Conservation (phyloP, 495 filamentous ascomycete species). For the Daldinia bambusicola region DNA sequence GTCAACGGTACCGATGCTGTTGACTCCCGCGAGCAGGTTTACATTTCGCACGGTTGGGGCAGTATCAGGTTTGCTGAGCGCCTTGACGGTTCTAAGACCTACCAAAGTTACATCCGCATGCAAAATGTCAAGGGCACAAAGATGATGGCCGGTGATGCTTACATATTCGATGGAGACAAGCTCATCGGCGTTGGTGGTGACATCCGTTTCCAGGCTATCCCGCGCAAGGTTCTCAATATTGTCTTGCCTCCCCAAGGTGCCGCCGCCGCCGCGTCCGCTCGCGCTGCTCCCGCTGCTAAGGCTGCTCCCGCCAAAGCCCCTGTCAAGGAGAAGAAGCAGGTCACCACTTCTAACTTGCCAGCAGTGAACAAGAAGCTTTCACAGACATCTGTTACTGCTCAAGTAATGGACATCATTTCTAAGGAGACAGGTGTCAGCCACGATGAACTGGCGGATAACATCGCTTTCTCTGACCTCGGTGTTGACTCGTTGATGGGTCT, state of each 20-base stretch:
- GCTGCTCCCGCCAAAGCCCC: conserved; percentile 54
- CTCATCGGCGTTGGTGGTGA: conserved; percentile 64
- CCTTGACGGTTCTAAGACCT: conserved; percentile 70
- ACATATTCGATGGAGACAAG: conserved; percentile 71
- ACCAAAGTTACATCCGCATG: conserved; percentile 78
- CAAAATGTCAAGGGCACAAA: conserved; percentile 62
- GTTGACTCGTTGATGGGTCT: conserved; percentile 71
- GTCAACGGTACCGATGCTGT: conserved; percentile 80
- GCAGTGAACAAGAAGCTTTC: conserved; percentile 55
- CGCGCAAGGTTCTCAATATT: conserved; percentile 72
- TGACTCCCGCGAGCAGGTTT: conserved; percentile 75
- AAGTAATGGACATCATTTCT: conserved; percentile 71
- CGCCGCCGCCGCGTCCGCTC: conserved; percentile 43
- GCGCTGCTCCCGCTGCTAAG: conserved; percentile 54
- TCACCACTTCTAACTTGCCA: conserved; percentile 55
- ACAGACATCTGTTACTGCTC: conserved; percentile 50
- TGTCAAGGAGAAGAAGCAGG: conserved; percentile 55
- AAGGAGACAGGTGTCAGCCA: conserved; percentile 71
- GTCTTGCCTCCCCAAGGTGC: conserved; percentile 69
- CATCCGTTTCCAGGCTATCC: conserved; percentile 73
- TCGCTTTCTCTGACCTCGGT: conserved; percentile 65
- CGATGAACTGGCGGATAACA: conserved; percentile 67
- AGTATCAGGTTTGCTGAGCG: conserved; percentile 75
- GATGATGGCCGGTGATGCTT: conserved; percentile 68
- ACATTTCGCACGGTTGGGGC: conserved; percentile 84